Evolutionary conservation across 176 grass and related monocot genomes (phyloP).

Genomic region (Zea luxurians): DNA sequence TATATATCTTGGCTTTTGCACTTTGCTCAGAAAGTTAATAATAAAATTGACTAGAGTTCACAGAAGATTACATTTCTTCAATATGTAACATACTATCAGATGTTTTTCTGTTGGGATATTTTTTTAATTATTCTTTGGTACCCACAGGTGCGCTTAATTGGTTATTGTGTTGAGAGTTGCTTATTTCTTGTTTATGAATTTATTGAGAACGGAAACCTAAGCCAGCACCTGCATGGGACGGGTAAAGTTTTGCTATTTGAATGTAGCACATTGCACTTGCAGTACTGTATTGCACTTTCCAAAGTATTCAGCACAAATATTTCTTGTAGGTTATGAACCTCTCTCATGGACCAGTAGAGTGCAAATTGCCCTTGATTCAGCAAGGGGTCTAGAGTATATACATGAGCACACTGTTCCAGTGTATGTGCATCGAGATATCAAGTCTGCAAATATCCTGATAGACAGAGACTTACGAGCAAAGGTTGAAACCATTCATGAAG

Average conservation of each 20-base stretch:
- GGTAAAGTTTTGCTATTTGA: constrained; percentile 44
- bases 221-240: constrained; percentile 59
- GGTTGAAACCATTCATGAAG: constrained; percentile 37
- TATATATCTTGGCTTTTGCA: neutral
- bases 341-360: constrained; percentile 60
- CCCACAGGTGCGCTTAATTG: constrained; percentile 65
- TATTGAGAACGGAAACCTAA: constrained; percentile 77
- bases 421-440: constrained; percentile 83
- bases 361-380: constrained; percentile 74
- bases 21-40: neutral
- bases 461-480: constrained; percentile 70
- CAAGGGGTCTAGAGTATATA: constrained; percentile 77
- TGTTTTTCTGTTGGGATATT: neutral
- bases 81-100: neutral
- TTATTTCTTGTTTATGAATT: constrained; percentile 75
- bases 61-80: constrained; percentile 1
- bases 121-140: neutral
- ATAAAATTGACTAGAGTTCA: neutral
- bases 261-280: neutral
- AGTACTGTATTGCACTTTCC: neutral
- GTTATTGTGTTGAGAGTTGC: constrained; percentile 62
- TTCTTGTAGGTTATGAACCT: constrained; percentile 43
- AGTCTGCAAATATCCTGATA: constrained; percentile 83
- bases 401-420: constrained; percentile 73
- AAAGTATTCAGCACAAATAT: constrained; percentile 13